Base-by-base conservation (phyloP, 176 grass and related monocot genomes). In the Eleusine indica region DNA sequence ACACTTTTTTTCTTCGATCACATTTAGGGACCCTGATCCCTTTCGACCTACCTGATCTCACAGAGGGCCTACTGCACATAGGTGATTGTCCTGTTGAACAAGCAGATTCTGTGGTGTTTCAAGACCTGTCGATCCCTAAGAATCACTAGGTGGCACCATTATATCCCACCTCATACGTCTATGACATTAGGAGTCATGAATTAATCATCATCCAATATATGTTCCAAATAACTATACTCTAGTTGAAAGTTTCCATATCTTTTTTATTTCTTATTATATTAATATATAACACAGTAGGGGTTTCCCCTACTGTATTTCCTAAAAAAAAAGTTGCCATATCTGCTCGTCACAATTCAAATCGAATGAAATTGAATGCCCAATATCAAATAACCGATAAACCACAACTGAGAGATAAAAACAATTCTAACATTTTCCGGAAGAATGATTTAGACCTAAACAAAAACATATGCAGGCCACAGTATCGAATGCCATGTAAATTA, bases 391-490 rank as follows among this genome's bases (percentile, higher is more conserved):
- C 28, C 10, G 70, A 70, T 42, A 85, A 19, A 81, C 44, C 41
- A 63, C 53, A 87, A 47, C 39, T 14, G 10, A 13, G 17, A 68
- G 39, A 88, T 32, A 70, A 69, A 25, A 57, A 66, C n/a, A 35
- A 38, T 79, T 82, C 66, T 37, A 71, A 84, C 9, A 70, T 85
- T 69, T 78, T 68, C 29, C 5, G 43, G 66, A 79, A 51, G 16
- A 51, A 78, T 74, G 68, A 62, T 75, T 47, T 61, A 25, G 66
- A 79, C 47, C 5, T 35, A 70, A 81, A 19, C 19, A 87, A 47
- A 81, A 9, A 47, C 44, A 47, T 10, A 47, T 11, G 44, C 44
- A 47, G 2, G 44, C 44, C 11, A 8, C 44, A 47, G 9, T 47
- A 47, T 47, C 9, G 44, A 47, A 47, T 47, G 44, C 44, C 44